Evolutionary conservation across 257 asterid species (phyloP), one percentile per base, ranked within the genome.

Genomic region (Verbascum thapsus): DNA sequence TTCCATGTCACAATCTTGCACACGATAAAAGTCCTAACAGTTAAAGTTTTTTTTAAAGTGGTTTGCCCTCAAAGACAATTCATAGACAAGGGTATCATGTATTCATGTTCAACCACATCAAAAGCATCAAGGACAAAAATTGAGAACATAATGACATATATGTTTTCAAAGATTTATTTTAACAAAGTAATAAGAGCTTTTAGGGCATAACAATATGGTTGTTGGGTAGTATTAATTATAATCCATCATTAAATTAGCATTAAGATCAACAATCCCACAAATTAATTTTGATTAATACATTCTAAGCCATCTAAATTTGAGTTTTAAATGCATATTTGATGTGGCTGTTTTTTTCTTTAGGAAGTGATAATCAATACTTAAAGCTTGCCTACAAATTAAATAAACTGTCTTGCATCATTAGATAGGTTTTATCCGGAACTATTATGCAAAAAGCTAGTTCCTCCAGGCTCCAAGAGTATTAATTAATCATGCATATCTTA

Each of bases 221-320:
- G 23, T 59, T 10, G 22, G 34, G 64, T 48, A 22, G 7, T 26
- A 22, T 68, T 17, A 26, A 50, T 50, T 40, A 55, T n/a, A n/a
- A n/a, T 53, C 19, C 35, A 48, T 47, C 40, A 57, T 58, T n/a
- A 23, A 34, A 58, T 40, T 54, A 4, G 57, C 59, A 22, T 53
- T 63, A 45, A 63, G 39, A 59, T 9, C 45, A 16, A 48, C 16
- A 22, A 76, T 53, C 64, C 76, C 67, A 64, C 6, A 58, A n/a
- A 54, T 45, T 63, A 19, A 48, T 51, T 37, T 1, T 39, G 35
- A 22, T 54, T 61, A 58, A 42, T 35, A 34, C 34, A 51, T 8
- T 52, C 10, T 1, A 10, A 16, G 16, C 18, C 45, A 60, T 22
- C 56, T 39, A 18, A 43, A 23, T 17, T 15, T 10, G 11, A 17